Evolutionary conservation across 1,284 basidiomycete genomes (phyloP).

Genomic region (Ustilago esculenta): DNA sequence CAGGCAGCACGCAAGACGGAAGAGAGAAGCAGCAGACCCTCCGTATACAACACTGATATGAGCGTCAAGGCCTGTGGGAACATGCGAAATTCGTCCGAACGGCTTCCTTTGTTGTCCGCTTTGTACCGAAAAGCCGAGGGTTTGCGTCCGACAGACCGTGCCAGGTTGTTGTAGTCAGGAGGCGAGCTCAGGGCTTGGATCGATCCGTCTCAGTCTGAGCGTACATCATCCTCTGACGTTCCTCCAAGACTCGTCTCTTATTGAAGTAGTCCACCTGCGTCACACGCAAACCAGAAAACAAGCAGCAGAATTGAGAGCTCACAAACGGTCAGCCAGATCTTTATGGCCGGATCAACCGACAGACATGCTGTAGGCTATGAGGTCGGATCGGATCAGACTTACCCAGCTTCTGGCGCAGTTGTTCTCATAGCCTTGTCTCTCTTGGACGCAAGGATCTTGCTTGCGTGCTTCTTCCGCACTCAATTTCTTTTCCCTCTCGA

Average conservation of each 20-base stretch:
- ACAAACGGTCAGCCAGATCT: background rate
- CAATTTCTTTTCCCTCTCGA: slow-evolving; percentile 33
- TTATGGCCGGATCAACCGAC: background rate
- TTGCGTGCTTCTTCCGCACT: slow-evolving; percentile 36
- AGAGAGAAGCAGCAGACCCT: too few relatives aligned
- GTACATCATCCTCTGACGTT: slow-evolving; percentile 63
- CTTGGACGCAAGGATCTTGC: slow-evolving; percentile 57
- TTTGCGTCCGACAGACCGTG: too few relatives aligned
- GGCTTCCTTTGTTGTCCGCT: too few relatives aligned
- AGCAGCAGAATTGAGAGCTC: background rate
- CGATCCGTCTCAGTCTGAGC: slow-evolving; percentile 23
- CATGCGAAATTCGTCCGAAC: too few relatives aligned
- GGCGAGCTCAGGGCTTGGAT: slow-evolving; percentile 8
- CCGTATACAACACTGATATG: too few relatives aligned
- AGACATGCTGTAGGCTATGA: too few relatives aligned
- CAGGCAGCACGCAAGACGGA: too few relatives aligned
- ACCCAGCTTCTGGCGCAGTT: slow-evolving; percentile 66
- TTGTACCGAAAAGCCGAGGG: too few relatives aligned
- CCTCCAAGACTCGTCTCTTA: slow-evolving; percentile 63
- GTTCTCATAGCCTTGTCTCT: slow-evolving; percentile 55
- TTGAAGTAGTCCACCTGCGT: slow-evolving; percentile 65
- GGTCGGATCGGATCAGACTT: slow-evolving; percentile 29
- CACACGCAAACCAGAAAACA: background rate
- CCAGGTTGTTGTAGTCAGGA: too few relatives aligned
- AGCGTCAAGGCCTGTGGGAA: too few relatives aligned